These are phyloP conservation scores for Myochromella boudieri DNA, from an alignment of 768 basidiomycete genomes.

Conservation along the genomic window DNA sequence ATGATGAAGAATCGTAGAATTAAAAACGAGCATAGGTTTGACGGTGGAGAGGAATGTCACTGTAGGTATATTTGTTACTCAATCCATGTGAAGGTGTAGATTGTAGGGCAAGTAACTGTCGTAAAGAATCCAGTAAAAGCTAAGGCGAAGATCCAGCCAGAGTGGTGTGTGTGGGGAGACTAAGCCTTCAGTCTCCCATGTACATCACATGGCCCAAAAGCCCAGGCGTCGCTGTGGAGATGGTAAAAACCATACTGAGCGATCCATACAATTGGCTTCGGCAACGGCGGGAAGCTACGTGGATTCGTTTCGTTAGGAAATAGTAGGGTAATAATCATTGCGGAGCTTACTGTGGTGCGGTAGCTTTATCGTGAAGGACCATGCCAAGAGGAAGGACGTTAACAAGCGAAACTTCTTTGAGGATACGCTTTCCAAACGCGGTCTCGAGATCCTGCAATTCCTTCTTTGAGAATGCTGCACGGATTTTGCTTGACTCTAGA, in stretches of 20 bases:
- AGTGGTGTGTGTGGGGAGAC: not conserved
- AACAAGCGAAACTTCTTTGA: conserved; percentile 21
- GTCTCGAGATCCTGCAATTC: conserved; percentile 24
- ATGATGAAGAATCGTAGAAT: no score
- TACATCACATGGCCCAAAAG: conserved; percentile 29
- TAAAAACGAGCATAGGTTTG: no score
- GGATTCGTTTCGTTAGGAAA: not conserved
- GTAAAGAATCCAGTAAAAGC: no score
- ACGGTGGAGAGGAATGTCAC: no score
- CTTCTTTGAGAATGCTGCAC: conserved; percentile 22
- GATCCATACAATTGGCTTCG: conserved; percentile 21
- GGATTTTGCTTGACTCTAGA: conserved; percentile 22
- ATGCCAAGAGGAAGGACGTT: conserved; percentile 23
- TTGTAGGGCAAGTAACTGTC: no score
- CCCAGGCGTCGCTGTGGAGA: conserved; percentile 28
- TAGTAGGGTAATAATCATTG: not conserved
- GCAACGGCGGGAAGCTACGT: conserved; percentile 27
- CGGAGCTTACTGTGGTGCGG: conserved; percentile 19
- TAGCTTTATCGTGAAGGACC: conserved; percentile 21
- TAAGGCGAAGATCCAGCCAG: no score
- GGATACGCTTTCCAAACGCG: conserved; percentile 17
- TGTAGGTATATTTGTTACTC: no score
- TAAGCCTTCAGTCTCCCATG: conserved; percentile 19
- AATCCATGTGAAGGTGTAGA: no score
- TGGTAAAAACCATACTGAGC: conserved; percentile 23